phyloP scores from a whole-genome alignment of 2,329 filamentous ascomycete genomes.

The Geosmithia flava region DNA sequence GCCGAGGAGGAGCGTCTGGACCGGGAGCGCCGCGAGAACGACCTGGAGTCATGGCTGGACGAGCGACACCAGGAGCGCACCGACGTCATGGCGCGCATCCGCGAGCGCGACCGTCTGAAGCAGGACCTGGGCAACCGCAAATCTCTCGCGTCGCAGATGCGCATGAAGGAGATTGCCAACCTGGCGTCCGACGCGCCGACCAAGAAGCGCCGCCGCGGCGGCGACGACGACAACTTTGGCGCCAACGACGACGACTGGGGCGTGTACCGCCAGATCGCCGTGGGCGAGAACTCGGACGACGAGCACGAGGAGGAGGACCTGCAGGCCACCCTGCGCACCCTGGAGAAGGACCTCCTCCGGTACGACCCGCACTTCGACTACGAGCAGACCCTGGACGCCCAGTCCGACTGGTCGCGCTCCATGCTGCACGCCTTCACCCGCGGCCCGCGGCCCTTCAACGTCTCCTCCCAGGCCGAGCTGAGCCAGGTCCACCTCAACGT shows the following conservation, averaged over 20 bases:
- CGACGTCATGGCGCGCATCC: constrained; percentile 69
- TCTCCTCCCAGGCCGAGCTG: constrained; percentile 63
- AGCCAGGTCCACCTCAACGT: constrained; percentile 94
- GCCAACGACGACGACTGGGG: constrained; percentile 98
- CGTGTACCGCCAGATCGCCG: constrained; percentile 86
- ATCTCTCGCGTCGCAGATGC: constrained; percentile 87
- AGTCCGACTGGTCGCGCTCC: constrained; percentile 90
- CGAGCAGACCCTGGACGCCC: constrained; percentile 81
- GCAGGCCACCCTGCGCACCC: constrained; percentile 53
- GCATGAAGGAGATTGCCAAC: constrained; percentile 97
- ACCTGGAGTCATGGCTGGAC: constrained; percentile 77
- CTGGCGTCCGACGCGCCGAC: constrained; percentile 78
- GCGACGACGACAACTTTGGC: constrained; percentile 92
- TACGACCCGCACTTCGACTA: constrained; percentile 86
- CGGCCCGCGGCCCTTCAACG: constrained; percentile 76
- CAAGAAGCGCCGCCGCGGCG: constrained; percentile 74
- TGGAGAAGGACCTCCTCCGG: constrained; percentile 76
- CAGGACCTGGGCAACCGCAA: constrained; percentile 94
- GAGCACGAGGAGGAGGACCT: constrained; percentile 90
- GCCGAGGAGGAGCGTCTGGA: constrained; percentile 78
- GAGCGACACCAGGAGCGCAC: constrained; percentile 65
- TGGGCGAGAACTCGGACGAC: constrained; percentile 70
- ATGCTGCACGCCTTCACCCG: constrained; percentile 82
- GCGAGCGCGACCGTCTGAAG: constrained; percentile 85
- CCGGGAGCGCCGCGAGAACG: constrained; percentile 67